Conservation (phyloP, 192 early-diverging fungal species). For the Umbelopsis isabellina region DNA sequence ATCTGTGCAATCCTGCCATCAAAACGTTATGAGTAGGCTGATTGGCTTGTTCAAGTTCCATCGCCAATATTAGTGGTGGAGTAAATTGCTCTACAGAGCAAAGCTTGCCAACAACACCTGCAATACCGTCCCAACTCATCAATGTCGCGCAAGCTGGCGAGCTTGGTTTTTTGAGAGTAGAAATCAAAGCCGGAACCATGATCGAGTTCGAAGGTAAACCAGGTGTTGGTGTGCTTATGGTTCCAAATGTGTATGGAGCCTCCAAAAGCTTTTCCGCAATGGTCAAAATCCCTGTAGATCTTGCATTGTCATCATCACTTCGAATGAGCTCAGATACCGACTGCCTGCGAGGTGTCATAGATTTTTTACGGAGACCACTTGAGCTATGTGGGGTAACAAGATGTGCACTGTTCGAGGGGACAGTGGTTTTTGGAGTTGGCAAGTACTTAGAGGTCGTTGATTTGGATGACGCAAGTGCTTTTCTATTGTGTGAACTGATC, state of each 20-base stretch:
- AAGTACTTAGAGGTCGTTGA: not conserved
- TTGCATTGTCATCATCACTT: constrained; percentile 10
- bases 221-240: not conserved
- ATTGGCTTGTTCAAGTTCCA: not conserved
- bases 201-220: not conserved
- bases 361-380: not conserved
- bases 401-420: not conserved
- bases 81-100: constrained; percentile 26
- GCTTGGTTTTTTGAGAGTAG: not conserved
- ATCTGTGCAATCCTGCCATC: constrained; percentile 18
- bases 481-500: not conserved
- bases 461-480: not conserved
- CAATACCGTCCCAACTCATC: constrained; percentile 36
- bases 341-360: not conserved
- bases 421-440: not conserved
- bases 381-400: not conserved
- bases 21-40: not conserved
- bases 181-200: not conserved
- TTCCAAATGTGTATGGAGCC: constrained; percentile 5
- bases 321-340: not conserved
- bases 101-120: constrained; percentile 23
- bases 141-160: constrained; percentile 3
- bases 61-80: constrained; percentile 24
- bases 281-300: constrained; percentile 8
- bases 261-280: constrained; percentile 13